These are phyloP conservation scores for Lodderomyces margitis DNA, from an alignment of 1,139 yeast species.

Conservation along the genomic window DNA sequence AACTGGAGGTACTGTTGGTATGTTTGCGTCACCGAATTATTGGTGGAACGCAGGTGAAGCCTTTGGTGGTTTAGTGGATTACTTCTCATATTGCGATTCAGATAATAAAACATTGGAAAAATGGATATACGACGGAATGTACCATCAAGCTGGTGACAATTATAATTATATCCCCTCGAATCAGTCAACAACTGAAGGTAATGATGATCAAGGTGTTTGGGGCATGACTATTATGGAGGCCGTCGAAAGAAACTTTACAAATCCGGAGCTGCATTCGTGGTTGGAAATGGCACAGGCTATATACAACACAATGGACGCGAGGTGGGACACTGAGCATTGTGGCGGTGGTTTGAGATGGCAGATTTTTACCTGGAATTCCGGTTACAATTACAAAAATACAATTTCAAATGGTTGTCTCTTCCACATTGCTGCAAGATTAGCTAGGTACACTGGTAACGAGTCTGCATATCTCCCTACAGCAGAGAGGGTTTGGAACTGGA, in stretches of 20 bases:
- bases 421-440: slow-evolving; percentile 75
- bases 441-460: slow-evolving; percentile 63
- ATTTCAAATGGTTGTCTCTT: slow-evolving; percentile 78
- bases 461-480: slow-evolving; percentile 58
- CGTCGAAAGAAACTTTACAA: slow-evolving; percentile 58
- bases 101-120: slow-evolving; percentile 41
- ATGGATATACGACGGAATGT: slow-evolving; percentile 42
- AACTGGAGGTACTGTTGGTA: slow-evolving; percentile 59
- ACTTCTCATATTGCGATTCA: slow-evolving; percentile 46
- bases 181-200: slow-evolving; percentile 64
- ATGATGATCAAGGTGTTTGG: slow-evolving; percentile 76
- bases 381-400: slow-evolving; percentile 76
- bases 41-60: slow-evolving; percentile 79
- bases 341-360: slow-evolving; percentile 87
- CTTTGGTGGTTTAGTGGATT: slow-evolving; percentile 59
- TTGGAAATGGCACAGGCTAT: slow-evolving; percentile 70
- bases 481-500: slow-evolving; percentile 70
- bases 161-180: slow-evolving; percentile 57
- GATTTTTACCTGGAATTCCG: slow-evolving; percentile 71
- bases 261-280: slow-evolving; percentile 59
- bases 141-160: slow-evolving; percentile 51
- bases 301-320: slow-evolving; percentile 67
- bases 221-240: slow-evolving; percentile 61
- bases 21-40: slow-evolving; percentile 59
- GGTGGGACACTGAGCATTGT: slow-evolving; percentile 71